A percentile compares a stretch with the other conserved stretches of the same genome.
These are phyloP conservation scores for Apiospora koreana DNA, from an alignment of 2,329 filamentous ascomycete species.

Conservation along the genomic window DNA sequence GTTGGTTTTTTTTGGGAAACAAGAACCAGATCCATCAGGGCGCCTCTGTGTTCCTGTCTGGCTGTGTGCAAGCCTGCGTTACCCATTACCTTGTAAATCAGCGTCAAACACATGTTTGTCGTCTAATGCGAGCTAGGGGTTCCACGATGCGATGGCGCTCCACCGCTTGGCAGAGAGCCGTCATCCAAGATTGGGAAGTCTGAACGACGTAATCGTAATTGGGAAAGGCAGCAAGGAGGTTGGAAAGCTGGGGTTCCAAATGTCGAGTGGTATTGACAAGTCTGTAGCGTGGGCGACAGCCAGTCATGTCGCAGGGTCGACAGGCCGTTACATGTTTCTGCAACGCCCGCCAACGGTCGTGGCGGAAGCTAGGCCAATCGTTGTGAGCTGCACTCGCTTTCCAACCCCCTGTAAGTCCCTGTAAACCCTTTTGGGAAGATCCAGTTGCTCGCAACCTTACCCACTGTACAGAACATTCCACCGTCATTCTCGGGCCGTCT, in stretches of 20 bases:
- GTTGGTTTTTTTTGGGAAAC: neutral
- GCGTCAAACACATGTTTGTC: slow-evolving; percentile 4
- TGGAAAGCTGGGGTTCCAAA: neutral
- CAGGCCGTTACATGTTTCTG: neutral
- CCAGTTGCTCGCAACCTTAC: neutral
- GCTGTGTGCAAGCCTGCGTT: neutral
- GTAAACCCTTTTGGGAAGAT: neutral
- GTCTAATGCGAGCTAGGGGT: neutral
- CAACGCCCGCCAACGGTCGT: neutral
- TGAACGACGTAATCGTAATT: slow-evolving; percentile 2
- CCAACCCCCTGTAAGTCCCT: neutral
- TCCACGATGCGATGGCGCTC: neutral
- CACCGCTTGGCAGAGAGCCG: neutral
- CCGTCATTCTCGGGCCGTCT: neutral
- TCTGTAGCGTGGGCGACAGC: neutral
- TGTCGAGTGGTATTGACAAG: too few relatives aligned
- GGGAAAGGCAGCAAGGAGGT: neutral
- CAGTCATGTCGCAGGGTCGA: neutral
- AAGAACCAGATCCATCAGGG: neutral
- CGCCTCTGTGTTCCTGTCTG: too few relatives aligned
- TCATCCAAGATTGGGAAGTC: neutral
- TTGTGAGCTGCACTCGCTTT: neutral
- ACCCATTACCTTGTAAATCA: neutral
- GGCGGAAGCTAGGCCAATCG: slow-evolving; percentile 4
- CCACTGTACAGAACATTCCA: neutral